These are phyloP conservation scores for Stemphylium lycopersici DNA, from an alignment of 2,329 filamentous ascomycete species.

Conservation along the genomic window DNA sequence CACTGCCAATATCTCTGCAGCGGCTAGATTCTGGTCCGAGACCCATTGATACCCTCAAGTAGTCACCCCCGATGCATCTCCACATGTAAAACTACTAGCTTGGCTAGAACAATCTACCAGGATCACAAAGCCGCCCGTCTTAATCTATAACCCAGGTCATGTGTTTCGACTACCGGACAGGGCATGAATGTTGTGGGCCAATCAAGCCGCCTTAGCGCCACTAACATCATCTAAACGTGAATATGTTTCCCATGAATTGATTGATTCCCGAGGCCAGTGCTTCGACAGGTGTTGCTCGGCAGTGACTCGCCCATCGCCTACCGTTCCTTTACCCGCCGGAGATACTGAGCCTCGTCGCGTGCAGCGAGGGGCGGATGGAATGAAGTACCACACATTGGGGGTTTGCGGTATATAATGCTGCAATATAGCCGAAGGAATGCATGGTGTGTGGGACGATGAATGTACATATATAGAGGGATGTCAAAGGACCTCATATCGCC, in stretches of 20 bases:
- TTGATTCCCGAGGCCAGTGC: conserved; percentile 8
- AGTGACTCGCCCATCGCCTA: conserved; percentile 4
- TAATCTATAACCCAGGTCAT: conserved; percentile 23
- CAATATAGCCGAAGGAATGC: background rate
- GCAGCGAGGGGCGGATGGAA: conserved; percentile 2
- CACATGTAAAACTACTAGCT: background rate
- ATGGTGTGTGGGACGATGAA: background rate
- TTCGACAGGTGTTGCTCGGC: conserved; percentile 17
- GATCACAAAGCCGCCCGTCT: background rate
- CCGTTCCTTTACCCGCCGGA: conserved; percentile 31
- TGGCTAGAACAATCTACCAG: conserved; percentile 5
- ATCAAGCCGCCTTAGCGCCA: conserved; percentile 6
- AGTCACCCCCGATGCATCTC: background rate
- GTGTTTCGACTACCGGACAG: conserved; percentile 23
- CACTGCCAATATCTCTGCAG: background rate
- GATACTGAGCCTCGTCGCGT: conserved; percentile 5
- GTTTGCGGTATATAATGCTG: conserved; percentile 4
- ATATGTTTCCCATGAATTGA: conserved; percentile 23
- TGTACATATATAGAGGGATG: conserved; percentile 14
- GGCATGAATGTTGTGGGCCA: conserved; percentile 5
- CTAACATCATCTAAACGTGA: conserved; percentile 18
- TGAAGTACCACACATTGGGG: conserved; percentile 12
- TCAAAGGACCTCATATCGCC: background rate
- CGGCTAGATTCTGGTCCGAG: background rate
- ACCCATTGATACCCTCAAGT: background rate